Evolutionary conservation across 495 filamentous ascomycete genomes (phyloP).

Genomic region (Tuber brumale): DNA sequence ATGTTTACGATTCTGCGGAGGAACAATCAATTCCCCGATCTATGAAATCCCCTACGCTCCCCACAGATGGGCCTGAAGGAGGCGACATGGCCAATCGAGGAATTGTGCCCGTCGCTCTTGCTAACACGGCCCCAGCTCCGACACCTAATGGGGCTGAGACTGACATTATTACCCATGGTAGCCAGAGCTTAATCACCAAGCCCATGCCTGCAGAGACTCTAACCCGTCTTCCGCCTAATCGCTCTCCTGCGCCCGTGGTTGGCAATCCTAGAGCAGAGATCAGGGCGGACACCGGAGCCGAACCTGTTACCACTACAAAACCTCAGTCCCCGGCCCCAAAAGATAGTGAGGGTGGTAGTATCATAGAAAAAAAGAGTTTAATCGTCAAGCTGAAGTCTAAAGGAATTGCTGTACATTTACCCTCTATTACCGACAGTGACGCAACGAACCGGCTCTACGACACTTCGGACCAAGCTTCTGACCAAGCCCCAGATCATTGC

Average conservation of each 20-base stretch:
- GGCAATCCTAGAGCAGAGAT: background rate
- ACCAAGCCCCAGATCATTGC: background rate
- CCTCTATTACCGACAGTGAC: background rate
- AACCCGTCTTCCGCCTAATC: background rate
- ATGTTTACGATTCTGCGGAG: background rate
- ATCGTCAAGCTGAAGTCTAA: background rate
- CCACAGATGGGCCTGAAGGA: background rate
- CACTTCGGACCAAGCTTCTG: background rate
- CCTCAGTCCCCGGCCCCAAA: background rate
- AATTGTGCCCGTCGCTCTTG: background rate
- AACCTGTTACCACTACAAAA: background rate
- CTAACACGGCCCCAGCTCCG: background rate
- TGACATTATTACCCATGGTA: background rate
- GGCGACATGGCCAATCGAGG: background rate
- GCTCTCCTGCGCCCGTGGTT: background rate
- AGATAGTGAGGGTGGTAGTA: background rate
- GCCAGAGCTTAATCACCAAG: background rate
- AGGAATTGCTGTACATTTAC: background rate
- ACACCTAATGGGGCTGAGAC: background rate
- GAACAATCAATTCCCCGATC: background rate
- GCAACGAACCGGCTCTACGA: background rate
- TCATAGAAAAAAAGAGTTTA: background rate
- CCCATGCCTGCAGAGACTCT: background rate
- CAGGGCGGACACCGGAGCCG: background rate
- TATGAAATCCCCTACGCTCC: background rate